A percentile compares a stretch with the other conserved stretches of the same genome.
phyloP scores from a whole-genome alignment of 345 rosid species.

The Pseudoturritis turrita region DNA sequence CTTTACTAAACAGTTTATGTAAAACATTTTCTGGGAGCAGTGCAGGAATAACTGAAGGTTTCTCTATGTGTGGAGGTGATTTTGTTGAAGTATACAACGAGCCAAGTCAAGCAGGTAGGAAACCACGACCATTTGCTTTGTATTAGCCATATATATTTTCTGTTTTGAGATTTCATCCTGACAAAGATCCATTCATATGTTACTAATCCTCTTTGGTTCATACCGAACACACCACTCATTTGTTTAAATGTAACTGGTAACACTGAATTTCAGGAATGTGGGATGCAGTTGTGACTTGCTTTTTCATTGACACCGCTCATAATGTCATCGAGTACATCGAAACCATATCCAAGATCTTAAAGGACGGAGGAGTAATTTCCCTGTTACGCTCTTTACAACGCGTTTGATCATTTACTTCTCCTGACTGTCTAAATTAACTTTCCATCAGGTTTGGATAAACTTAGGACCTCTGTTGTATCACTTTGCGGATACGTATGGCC shows the following conservation, averaged over 20 bases:
- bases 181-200: too few relatives aligned
- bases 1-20: not conserved
- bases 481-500: conserved; percentile 82
- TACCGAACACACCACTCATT: not conserved
- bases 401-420: not conserved
- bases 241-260: not conserved
- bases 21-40: conserved; percentile 39
- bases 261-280: conserved; percentile 61
- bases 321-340: conserved; percentile 89
- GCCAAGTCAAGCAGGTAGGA: conserved; percentile 73
- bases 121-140: not conserved
- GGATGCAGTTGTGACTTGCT: conserved; percentile 97
- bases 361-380: conserved; percentile 84
- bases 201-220: too few relatives aligned
- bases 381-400: conserved; percentile 12
- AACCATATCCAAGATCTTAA: conserved; percentile 82
- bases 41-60: conserved; percentile 97
- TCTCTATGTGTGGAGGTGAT: conserved; percentile 99
- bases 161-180: too few relatives aligned
- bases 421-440: conserved; percentile 9
- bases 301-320: conserved; percentile 96
- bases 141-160: too few relatives aligned
- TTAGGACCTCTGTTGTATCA: conserved; percentile 92
- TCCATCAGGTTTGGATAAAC: conserved; percentile 87
- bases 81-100: conserved; percentile 94